These are phyloP conservation scores for Arthrobotrys entomopaga DNA, from an alignment of 2,329 filamentous ascomycete genomes.

Conservation along the genomic window DNA sequence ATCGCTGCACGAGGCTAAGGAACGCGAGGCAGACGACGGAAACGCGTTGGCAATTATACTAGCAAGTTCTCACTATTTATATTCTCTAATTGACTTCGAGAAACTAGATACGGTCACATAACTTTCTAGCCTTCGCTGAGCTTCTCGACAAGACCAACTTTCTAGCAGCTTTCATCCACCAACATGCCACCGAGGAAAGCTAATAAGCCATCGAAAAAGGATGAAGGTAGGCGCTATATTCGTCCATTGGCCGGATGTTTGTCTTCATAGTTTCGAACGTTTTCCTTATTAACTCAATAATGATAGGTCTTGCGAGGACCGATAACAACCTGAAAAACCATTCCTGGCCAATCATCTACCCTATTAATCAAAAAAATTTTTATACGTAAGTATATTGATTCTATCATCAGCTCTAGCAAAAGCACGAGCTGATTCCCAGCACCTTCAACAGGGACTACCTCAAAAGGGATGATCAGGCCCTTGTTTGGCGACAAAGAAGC, in stretches of 20 bases:
- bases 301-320: slow-evolving; percentile 85
- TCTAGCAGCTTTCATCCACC: not conserved
- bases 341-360: slow-evolving; percentile 88
- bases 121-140: too few relatives aligned
- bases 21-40: too few relatives aligned
- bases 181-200: slow-evolving; percentile 52
- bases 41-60: too few relatives aligned
- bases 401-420: not conserved
- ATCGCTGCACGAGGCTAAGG: too few relatives aligned
- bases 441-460: slow-evolving; percentile 81
- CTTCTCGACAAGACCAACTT: too few relatives aligned
- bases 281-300: too few relatives aligned
- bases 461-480: slow-evolving; percentile 95
- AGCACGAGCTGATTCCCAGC: not conserved
- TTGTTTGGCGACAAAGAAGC: slow-evolving; percentile 85
- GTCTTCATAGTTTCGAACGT: too few relatives aligned
- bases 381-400: slow-evolving; percentile 77
- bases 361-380: slow-evolving; percentile 99
- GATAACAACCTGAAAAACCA: slow-evolving; percentile 98
- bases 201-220: slow-evolving; percentile 43
- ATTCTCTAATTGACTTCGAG: too few relatives aligned
- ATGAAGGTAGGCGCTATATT: slow-evolving; percentile 34
- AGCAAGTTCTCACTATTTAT: too few relatives aligned
- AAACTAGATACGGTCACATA: too few relatives aligned
- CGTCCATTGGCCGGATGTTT: not conserved